A percentile compares a stretch with the other conserved stretches of the same genome.
Evolutionary conservation across 495 filamentous ascomycete genomes (phyloP).

Genomic region (Trichocladium antarcticum): DNA sequence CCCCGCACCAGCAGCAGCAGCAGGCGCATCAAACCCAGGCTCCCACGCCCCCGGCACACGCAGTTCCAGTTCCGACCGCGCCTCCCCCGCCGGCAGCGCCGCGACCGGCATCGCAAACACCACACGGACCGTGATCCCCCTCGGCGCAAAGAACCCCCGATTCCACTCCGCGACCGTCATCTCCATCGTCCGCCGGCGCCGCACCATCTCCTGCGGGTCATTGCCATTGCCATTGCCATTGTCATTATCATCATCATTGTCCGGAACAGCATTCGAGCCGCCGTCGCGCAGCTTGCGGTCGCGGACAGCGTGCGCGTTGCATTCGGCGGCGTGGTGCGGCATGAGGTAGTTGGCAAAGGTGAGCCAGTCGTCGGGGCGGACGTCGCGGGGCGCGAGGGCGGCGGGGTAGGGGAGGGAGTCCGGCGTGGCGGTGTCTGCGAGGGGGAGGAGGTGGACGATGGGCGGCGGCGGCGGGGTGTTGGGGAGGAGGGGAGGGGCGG

Average conservation of each 20-base stretch:
- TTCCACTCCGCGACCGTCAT: constrained; percentile 41
- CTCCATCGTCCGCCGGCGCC: constrained; percentile 6
- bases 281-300: constrained; percentile 27
- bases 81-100: not conserved
- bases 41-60: constrained; percentile 22
- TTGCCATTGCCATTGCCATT: constrained; percentile 4
- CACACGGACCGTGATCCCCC: constrained; percentile 22
- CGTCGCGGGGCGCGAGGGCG: constrained; percentile 25
- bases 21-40: constrained; percentile 9
- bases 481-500: constrained; percentile 8
- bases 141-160: constrained; percentile 37
- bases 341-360: constrained; percentile 40
- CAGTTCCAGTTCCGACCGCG: not conserved
- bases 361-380: constrained; percentile 37
- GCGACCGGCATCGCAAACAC: not conserved
- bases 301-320: constrained; percentile 27
- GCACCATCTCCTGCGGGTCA: not conserved
- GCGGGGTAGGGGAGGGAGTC: constrained; percentile 27
- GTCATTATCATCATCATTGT: not conserved
- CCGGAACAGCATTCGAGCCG: constrained; percentile 6
- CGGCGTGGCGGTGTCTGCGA: constrained; percentile 17
- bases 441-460: constrained; percentile 16
- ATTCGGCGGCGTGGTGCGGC: constrained; percentile 22
- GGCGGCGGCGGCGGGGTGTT: not conserved
- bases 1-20: not conserved